phyloP scores from a whole-genome alignment of 306 rosid species.

The Pterocarpus macrocarpus region DNA sequence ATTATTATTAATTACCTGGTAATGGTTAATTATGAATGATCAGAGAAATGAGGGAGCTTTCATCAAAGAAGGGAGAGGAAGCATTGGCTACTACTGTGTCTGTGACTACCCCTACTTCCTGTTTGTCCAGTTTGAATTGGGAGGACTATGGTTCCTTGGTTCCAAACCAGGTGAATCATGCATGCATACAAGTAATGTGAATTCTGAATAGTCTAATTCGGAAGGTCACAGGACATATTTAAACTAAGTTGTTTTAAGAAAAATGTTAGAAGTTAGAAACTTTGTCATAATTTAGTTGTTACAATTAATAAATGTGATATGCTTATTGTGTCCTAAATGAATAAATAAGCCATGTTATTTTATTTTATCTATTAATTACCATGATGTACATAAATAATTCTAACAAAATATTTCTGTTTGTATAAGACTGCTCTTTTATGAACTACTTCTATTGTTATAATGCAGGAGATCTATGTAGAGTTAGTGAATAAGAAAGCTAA shows the following conservation, averaged over 20 bases:
- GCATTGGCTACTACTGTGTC: slow-evolving; percentile 40
- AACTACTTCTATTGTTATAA: not conserved
- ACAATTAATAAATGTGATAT: no score
- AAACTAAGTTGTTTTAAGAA: no score
- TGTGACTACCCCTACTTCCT: slow-evolving; percentile 49
- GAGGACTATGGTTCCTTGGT: slow-evolving; percentile 52
- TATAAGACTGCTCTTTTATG: no score
- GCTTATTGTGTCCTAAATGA: no score
- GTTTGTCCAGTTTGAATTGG: slow-evolving; percentile 47
- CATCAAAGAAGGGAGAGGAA: slow-evolving; percentile 56
- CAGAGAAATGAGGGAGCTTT: slow-evolving; percentile 58
- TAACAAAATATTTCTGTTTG: no score
- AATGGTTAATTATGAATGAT: slow-evolving; percentile 5
- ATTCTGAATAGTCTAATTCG: slow-evolving; percentile 2
- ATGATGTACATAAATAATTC: no score
- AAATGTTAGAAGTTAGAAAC: no score
- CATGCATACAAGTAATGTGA: not conserved
- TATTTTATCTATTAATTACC: no score
- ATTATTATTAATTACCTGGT: not conserved
- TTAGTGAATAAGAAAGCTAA: slow-evolving; percentile 59
- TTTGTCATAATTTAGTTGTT: no score
- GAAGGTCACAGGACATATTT: not conserved
- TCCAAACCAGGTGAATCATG: slow-evolving; percentile 61
- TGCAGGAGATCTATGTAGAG: slow-evolving; percentile 66
- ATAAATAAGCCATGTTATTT: no score